These are phyloP conservation scores for Komagataella ulmi DNA, from an alignment of 805 yeast genomes.

Conservation along the genomic window DNA sequence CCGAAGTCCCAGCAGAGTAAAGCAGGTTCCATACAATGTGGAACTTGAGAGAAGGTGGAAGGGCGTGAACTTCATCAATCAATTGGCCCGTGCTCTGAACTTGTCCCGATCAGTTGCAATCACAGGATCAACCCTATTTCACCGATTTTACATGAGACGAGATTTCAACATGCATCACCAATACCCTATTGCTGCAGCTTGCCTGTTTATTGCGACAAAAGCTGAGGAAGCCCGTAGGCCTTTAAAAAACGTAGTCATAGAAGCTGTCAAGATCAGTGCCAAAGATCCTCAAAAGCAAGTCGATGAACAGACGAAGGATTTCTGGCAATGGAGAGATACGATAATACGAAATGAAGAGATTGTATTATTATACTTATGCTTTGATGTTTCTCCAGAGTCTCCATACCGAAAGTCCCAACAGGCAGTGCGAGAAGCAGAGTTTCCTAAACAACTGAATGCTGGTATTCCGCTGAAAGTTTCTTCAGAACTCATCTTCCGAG, in stretches of 20 bases:
- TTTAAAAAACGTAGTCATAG: slow-evolving; percentile 32
- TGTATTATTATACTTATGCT: slow-evolving; percentile 29
- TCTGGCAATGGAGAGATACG: slow-evolving; percentile 36
- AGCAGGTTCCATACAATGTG: slow-evolving; percentile 15
- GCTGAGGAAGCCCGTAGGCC: slow-evolving; percentile 37
- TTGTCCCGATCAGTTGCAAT: slow-evolving; percentile 33
- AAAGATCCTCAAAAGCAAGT: slow-evolving; percentile 23
- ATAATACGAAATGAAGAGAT: slow-evolving; percentile 31
- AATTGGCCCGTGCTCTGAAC: slow-evolving; percentile 27
- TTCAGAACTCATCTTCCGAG: neutral
- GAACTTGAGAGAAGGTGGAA: slow-evolving; percentile 31
- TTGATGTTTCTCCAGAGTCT: slow-evolving; percentile 28
- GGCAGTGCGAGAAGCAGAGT: slow-evolving; percentile 8
- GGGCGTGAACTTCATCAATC: slow-evolving; percentile 32
- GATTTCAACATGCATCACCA: slow-evolving; percentile 28
- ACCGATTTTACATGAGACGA: slow-evolving; percentile 36
- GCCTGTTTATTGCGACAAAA: slow-evolving; percentile 38
- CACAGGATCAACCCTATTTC: slow-evolving; percentile 33
- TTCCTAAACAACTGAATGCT: slow-evolving; percentile 2
- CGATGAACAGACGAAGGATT: slow-evolving; percentile 32
- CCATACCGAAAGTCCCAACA: slow-evolving; percentile 19
- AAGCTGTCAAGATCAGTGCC: slow-evolving; percentile 32
- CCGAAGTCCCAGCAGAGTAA: neutral
- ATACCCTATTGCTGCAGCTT: slow-evolving; percentile 36
- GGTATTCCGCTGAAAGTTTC: neutral